phyloP scores from a whole-genome alignment of 2,329 filamentous ascomycete genomes.

The Penicillium corylophilum region DNA sequence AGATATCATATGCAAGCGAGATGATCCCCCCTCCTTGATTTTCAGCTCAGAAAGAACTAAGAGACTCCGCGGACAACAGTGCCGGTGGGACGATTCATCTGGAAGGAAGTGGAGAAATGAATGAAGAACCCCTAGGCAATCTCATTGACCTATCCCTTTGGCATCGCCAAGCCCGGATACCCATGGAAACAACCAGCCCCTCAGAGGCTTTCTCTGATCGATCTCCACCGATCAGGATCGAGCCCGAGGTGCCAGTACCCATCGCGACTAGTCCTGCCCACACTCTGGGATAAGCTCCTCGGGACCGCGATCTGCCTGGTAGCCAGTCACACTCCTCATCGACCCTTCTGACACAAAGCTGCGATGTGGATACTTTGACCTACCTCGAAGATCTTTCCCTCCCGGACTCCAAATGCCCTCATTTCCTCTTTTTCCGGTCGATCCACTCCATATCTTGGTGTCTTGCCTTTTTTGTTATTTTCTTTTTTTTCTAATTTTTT shows the following conservation, averaged over 20 bases:
- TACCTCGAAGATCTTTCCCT: conserved; percentile 22
- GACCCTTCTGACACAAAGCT: conserved; percentile 25
- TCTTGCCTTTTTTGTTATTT: not conserved
- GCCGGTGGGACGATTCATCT: conserved; percentile 11
- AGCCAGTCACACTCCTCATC: conserved; percentile 17
- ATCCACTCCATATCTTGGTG: conserved; percentile 1
- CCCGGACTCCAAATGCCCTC: not conserved
- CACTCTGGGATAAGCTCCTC: conserved; percentile 23
- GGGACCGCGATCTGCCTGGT: conserved; percentile 17
- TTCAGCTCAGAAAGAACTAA: not conserved
- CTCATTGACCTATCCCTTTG: conserved; percentile 20
- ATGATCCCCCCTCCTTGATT: not conserved
- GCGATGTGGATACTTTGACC: conserved; percentile 19
- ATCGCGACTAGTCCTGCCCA: not conserved
- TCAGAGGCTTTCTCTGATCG: conserved; percentile 16
- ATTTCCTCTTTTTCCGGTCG: not conserved
- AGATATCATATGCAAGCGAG: conserved; percentile 38
- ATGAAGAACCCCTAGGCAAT: conserved; percentile 21
- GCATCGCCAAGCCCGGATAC: conserved; percentile 8
- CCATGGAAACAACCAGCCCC: conserved; percentile 18
- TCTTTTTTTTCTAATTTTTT: not conserved
- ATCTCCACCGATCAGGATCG: conserved; percentile 25
- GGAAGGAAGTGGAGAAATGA: conserved; percentile 25
- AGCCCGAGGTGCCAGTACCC: conserved; percentile 9
- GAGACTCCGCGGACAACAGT: not conserved